Base-by-base conservation (phyloP, 495 filamentous ascomycete genomes). In the Cercophora scortea region DNA sequence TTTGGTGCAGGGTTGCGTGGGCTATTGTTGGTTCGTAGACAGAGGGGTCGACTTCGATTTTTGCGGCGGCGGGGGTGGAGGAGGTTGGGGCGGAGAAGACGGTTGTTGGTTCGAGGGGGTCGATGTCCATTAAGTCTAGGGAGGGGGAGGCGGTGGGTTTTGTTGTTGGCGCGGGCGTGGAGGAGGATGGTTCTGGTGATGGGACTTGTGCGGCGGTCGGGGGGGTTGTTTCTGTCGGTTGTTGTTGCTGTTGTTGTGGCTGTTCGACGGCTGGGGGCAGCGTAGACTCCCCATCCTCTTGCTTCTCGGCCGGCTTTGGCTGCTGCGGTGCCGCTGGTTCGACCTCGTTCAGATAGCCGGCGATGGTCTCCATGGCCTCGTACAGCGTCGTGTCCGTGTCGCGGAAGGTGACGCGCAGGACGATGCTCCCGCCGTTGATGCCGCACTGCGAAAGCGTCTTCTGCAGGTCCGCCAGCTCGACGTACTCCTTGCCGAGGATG, bases 401-500 rank as follows among this genome's bases (percentile, higher is more conserved):
- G 59, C 76, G 80, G 70, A 91, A 96, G 49, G 74, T 81, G 36
- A 97, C 71, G 19, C 86, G 75, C 34, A 96, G 71, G n/a, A 94
- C 68, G 5, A 86, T 79, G 65, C 78, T 88, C 6, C 93, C 92
- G 45, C 79, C 83, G 61, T 87, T 94, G 59, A 90, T 85, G 1
- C 93, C 93, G 33, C 96, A 69, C 60, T 95, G 86, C n/a, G 82
- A 82, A 32, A 97, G 65, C 0, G 87, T 89, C 72, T 92, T 92
- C 63, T 95, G 88, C 47, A 96, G 68, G 61, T 95, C 91, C 15
- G 75, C 76, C 59, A 96, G 86, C 0, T 74, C 82, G 7, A 81
- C 80, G 10, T 93, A 66, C 54, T 91, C 88, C 52, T 88, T 77
- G 10, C 83, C 87, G 74, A 95, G 79, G 47, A 95, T 78, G 49